Evolutionary conservation across 2,329 filamentous ascomycete genomes (phyloP).

Genomic region (Macrophomina tecta): DNA sequence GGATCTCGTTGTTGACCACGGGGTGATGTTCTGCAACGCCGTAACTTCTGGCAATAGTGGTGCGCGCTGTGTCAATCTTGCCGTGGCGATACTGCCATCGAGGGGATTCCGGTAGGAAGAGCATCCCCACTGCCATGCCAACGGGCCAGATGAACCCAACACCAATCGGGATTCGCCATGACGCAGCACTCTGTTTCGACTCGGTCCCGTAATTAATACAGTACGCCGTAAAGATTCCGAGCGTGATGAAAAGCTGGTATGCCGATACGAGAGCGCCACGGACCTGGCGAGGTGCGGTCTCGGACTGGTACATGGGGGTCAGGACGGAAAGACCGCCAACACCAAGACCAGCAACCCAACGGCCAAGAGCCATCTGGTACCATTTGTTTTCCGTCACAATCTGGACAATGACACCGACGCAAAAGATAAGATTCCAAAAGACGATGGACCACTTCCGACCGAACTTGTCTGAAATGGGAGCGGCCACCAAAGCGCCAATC

Average conservation of each 20-base stretch:
- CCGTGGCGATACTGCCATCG: constrained; percentile 65
- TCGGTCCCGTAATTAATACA: constrained; percentile 66
- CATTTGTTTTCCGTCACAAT: constrained; percentile 63
- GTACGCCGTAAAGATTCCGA: constrained; percentile 65
- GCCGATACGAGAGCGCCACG: constrained; percentile 64
- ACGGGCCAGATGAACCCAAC: constrained; percentile 63
- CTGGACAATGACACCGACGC: constrained; percentile 69
- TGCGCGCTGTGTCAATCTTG: constrained; percentile 56
- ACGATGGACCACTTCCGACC: constrained; percentile 69
- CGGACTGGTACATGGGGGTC: constrained; percentile 67
- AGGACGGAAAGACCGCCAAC: constrained; percentile 69
- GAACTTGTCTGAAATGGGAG: constrained; percentile 66
- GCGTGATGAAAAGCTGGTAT: constrained; percentile 73
- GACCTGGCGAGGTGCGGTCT: constrained; percentile 68
- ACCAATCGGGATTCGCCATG: constrained; percentile 70
- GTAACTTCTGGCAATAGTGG: constrained; percentile 61
- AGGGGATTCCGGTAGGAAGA: constrained; percentile 63
- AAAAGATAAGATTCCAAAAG: constrained; percentile 67
- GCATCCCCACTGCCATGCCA: constrained; percentile 60
- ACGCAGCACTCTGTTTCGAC: constrained; percentile 47
- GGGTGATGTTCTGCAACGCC: constrained; percentile 63
- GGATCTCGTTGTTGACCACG: constrained; percentile 58
- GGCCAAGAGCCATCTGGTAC: constrained; percentile 69
- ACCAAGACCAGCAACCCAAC: constrained; percentile 69
- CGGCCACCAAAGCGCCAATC: constrained; percentile 67